These are phyloP conservation scores for Biscutella auriculata DNA, from an alignment of 441 rosid species.

Conservation along the genomic window DNA sequence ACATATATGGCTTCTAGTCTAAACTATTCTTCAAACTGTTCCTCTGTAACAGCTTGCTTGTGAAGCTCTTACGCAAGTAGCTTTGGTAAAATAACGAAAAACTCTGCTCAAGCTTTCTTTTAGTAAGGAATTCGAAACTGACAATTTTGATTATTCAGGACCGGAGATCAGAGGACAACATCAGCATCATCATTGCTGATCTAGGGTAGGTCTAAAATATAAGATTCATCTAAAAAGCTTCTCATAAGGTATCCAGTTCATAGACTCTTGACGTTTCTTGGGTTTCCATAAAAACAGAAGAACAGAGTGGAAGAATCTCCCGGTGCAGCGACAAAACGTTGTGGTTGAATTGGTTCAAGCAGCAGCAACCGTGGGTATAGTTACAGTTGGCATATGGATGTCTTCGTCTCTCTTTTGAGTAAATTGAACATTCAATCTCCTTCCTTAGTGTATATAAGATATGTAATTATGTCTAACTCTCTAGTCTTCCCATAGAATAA, in stretches of 20 bases:
- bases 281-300: conserved; percentile 30
- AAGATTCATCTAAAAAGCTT: not conserved
- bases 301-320: conserved; percentile 72
- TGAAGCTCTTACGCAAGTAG: conserved; percentile 67
- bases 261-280: not conserved
- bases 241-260: not conserved
- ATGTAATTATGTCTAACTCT: conserved; percentile 14
- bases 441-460: conserved; percentile 8
- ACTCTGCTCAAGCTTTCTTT: conserved; percentile 5
- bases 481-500: conserved; percentile 10
- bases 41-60: conserved; percentile 59
- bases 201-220: conserved; percentile 49
- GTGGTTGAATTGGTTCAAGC: conserved; percentile 64
- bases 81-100: conserved; percentile 41
- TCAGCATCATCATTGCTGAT: conserved; percentile 79
- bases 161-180: conserved; percentile 63
- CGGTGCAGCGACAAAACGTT: conserved; percentile 40
- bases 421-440: conserved; percentile 14
- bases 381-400: conserved; percentile 74
- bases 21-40: not conserved
- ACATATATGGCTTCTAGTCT: not conserved
- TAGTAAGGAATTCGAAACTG: not conserved
- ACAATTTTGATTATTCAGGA: conserved; percentile 38
- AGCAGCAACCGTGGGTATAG: conserved; percentile 58
- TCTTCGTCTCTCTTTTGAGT: conserved; percentile 38